Evolutionary conservation across 768 basidiomycete genomes (phyloP).

Genomic region (Podaxis mareebaensis): DNA sequence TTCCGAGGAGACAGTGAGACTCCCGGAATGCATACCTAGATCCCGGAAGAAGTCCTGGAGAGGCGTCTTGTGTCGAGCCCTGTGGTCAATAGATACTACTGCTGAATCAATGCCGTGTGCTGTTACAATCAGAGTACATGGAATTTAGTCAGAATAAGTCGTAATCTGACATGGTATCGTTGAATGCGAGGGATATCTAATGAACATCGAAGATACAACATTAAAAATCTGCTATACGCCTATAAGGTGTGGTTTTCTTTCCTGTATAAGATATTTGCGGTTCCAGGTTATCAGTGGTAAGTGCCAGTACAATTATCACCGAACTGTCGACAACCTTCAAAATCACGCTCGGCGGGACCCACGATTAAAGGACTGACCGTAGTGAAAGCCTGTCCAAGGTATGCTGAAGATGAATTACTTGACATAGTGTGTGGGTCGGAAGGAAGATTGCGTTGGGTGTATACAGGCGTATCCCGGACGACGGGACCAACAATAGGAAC

Average conservation of each 20-base stretch:
- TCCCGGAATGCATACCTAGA: not conserved
- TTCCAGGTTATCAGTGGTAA: slow-evolving; percentile 30
- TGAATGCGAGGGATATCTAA: slow-evolving; percentile 6
- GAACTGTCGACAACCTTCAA: slow-evolving; percentile 44
- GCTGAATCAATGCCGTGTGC: not conserved
- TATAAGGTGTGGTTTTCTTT: too few relatives aligned
- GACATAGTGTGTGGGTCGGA: slow-evolving; percentile 26
- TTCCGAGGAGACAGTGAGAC: slow-evolving; percentile 1
- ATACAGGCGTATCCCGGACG: slow-evolving; percentile 29
- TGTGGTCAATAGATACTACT: not conserved
- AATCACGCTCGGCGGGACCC: slow-evolving; percentile 34
- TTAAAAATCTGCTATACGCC: not conserved
- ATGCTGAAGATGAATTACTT: slow-evolving; percentile 15
- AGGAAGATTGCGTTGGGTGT: slow-evolving; percentile 30
- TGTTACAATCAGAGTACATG: slow-evolving; percentile 14
- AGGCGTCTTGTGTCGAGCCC: not conserved
- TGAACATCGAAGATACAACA: not conserved
- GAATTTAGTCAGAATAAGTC: not conserved
- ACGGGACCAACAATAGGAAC: slow-evolving; percentile 33
- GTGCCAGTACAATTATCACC: slow-evolving; percentile 41
- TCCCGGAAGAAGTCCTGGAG: not conserved
- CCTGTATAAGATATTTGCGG: not conserved
- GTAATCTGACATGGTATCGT: slow-evolving; percentile 16
- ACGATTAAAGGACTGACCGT: slow-evolving; percentile 28
- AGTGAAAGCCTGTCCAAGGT: slow-evolving; percentile 22